Conservation (phyloP, 768 basidiomycete genomes). For the Dendrothele bispora region DNA sequence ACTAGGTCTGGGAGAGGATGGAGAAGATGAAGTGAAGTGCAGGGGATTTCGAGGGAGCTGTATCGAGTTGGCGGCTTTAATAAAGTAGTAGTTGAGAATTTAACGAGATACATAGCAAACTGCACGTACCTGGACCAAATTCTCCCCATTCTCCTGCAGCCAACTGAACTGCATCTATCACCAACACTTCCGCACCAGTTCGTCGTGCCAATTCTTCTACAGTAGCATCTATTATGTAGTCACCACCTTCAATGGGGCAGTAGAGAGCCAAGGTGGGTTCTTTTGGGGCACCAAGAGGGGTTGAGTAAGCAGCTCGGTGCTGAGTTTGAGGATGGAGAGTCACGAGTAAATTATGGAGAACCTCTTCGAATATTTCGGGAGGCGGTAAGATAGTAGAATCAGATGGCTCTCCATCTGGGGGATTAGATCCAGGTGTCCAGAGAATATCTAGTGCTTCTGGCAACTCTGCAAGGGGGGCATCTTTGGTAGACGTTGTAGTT, state of each 20-base stretch:
- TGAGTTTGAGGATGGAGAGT: slow-evolving; percentile 83
- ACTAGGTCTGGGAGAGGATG: slow-evolving; percentile 17
- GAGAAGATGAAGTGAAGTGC: slow-evolving; percentile 48
- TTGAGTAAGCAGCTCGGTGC: slow-evolving; percentile 63
- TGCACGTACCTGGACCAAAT: slow-evolving; percentile 69
- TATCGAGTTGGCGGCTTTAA: slow-evolving; percentile 64
- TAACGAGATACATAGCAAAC: background rate
- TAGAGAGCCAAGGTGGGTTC: slow-evolving; percentile 87
- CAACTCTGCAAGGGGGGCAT: slow-evolving; percentile 46
- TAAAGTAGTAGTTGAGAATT: slow-evolving; percentile 1
- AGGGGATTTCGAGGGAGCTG: slow-evolving; percentile 75
- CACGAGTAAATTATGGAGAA: slow-evolving; percentile 72
- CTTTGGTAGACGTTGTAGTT: slow-evolving; percentile 27
- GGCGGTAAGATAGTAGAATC: slow-evolving; percentile 54
- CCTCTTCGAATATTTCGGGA: slow-evolving; percentile 74
- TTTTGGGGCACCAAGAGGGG: slow-evolving; percentile 50
- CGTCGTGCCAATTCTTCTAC: slow-evolving; percentile 74
- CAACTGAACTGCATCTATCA: slow-evolving; percentile 81
- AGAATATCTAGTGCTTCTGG: slow-evolving; percentile 61
- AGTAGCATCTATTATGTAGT: slow-evolving; percentile 78
- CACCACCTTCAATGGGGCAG: slow-evolving; percentile 87
- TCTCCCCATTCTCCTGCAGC: slow-evolving; percentile 87
- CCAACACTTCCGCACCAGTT: slow-evolving; percentile 77
- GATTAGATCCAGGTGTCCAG: slow-evolving; percentile 53
- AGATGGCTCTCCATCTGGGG: slow-evolving; percentile 25